Base-by-base conservation (phyloP, 768 basidiomycete species). In the Inosperma sp. region DNA sequence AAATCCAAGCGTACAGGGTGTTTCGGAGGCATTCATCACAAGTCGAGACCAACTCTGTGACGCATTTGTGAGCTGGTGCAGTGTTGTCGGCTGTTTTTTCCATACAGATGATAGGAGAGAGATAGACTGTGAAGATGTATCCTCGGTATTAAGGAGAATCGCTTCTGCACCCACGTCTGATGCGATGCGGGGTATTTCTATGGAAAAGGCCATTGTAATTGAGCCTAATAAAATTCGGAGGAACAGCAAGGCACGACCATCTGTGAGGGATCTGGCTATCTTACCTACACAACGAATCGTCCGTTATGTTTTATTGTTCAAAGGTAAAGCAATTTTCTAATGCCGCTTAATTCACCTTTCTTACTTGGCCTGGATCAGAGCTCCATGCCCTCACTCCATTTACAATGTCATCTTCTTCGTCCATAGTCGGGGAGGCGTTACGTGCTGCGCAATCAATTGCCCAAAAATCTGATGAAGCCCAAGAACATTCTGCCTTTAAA, bases 1-100 rank as follows among this genome's bases (percentile, higher is more conserved):
- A 25, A 83, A 86, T 48, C 84, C 84, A 12, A 83, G 81, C 36
- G 81, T 80, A 3, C 77, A 75, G 71, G 84, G 84, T 7, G 78
- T 86, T 25, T 77, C 81, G 9, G 70, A 73, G 5, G 79, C 84
- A 6, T 82, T 86, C 55, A 66, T 85, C 21, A 65, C 72, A 0
- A 70, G 68, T 41, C 75, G 82, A 58, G 72, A 76, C 22, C 68
- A 70, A n/a, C 62, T 86, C 17, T 79, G 83, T 55, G 61, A 62
- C 10, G 76, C 82, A 2, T 77, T 84, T 53, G 73, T 83, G 40
- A 69, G 72, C 1, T 87, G 84, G 82, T 82, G 78, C 49, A 68
- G 72, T 29, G 69, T 78, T 29, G 79, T 80, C 3, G 83, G 80
- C 59, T 53, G 59, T 1, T 76, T 78, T 57, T 79, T 79, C 48